Conservation (phyloP, 2,329 filamentous ascomycete genomes). For the Leptodontidium sp. region DNA sequence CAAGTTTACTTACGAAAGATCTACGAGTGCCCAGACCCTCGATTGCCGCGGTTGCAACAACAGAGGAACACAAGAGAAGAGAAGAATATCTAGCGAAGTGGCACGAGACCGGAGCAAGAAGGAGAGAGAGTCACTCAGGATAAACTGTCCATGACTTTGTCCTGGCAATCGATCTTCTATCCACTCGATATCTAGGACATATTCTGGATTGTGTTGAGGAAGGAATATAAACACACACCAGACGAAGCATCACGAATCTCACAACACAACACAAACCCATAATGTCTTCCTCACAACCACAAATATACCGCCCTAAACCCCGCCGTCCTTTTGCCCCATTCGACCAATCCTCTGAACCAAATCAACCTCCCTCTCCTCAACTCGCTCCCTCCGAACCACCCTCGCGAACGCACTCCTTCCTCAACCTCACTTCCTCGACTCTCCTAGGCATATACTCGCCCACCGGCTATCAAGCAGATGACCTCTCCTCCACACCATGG, state of each 20-base stretch:
- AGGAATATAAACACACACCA: background rate
- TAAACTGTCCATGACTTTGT: background rate
- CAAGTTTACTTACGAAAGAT: background rate
- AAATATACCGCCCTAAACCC: conserved; percentile 73
- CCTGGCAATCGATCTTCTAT: background rate
- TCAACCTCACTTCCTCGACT: conserved; percentile 89
- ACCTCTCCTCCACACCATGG: conserved; percentile 72
- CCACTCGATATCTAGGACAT: background rate
- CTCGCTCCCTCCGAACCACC: conserved; percentile 64
- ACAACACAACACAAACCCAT: background rate
- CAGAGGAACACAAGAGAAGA: conserved; percentile 9
- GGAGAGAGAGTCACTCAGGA: background rate
- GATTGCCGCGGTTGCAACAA: background rate
- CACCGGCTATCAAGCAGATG: conserved; percentile 61
- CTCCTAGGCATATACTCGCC: conserved; percentile 90
- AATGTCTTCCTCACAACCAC: conserved; percentile 49
- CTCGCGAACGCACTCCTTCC: conserved; percentile 74
- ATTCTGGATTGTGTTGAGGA: background rate
- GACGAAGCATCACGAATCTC: background rate
- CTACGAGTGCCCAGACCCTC: background rate
- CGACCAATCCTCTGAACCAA: conserved; percentile 60
- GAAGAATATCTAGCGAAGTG: conserved; percentile 4
- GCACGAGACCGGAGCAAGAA: background rate
- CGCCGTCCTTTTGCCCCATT: conserved; percentile 78
- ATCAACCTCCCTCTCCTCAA: conserved; percentile 63